These are phyloP conservation scores for Aureobasidium namibiae DNA, from an alignment of 2,329 filamentous ascomycete genomes.

Conservation along the genomic window DNA sequence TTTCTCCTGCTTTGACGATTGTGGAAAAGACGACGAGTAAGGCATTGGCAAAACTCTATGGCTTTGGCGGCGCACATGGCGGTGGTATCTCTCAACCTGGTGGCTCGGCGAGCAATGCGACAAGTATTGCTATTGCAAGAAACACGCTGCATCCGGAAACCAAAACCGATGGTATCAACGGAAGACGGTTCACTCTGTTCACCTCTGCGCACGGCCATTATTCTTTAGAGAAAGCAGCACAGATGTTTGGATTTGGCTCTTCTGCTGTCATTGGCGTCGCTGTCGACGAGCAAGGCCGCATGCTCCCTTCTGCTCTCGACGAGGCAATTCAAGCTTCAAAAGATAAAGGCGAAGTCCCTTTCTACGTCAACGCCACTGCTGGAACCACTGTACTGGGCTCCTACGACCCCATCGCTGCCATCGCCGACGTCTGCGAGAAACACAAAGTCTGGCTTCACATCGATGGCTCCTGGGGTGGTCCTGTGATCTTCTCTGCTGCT, in stretches of 20 bases:
- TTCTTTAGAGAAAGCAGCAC: slow-evolving; percentile 88
- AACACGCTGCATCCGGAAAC: slow-evolving; percentile 76
- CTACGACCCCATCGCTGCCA: slow-evolving; percentile 69
- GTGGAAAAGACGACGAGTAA: slow-evolving; percentile 78
- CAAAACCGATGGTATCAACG: slow-evolving; percentile 62
- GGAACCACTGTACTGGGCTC: slow-evolving; percentile 89
- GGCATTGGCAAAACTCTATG: slow-evolving; percentile 67
- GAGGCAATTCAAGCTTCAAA: slow-evolving; percentile 54
- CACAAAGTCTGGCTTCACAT: slow-evolving; percentile 85
- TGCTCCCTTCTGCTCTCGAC: slow-evolving; percentile 60
- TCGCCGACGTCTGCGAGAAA: slow-evolving; percentile 61
- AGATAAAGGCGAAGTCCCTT: slow-evolving; percentile 64
- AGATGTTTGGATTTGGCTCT: slow-evolving; percentile 76
- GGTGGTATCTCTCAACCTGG: slow-evolving; percentile 72
- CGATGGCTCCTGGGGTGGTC: slow-evolving; percentile 85
- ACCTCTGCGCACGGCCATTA: slow-evolving; percentile 90
- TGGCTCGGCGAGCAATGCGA: slow-evolving; percentile 76
- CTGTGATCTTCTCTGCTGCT: slow-evolving; percentile 64
- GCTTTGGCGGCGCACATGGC: slow-evolving; percentile 58
- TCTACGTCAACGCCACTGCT: slow-evolving; percentile 93
- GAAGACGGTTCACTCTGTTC: slow-evolving; percentile 67
- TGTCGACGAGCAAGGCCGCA: slow-evolving; percentile 63
- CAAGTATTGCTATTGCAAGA: slow-evolving; percentile 76
- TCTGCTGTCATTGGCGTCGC: slow-evolving; percentile 64
- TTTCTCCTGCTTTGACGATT: slow-evolving; percentile 78